Evolutionary conservation across 768 basidiomycete genomes (phyloP).

Genomic region (Panaeolus papilionaceus): DNA sequence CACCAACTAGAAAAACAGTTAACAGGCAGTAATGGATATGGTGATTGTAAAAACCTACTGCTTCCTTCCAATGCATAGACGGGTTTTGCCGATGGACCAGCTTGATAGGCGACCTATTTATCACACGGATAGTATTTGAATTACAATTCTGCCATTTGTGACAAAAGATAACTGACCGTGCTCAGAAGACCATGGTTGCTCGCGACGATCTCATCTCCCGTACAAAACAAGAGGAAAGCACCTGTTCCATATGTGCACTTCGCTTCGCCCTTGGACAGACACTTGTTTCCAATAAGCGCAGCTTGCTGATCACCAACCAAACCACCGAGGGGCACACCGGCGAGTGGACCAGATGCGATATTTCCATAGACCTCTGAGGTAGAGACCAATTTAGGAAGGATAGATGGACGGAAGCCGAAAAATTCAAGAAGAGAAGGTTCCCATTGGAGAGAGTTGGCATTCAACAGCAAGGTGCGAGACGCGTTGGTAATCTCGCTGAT

Average conservation of each 20-base stretch:
- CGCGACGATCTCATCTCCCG: constrained; percentile 84
- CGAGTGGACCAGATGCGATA: constrained; percentile 67
- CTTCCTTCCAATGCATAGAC: constrained; percentile 95
- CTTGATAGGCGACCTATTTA: constrained; percentile 80
- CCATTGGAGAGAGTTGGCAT: constrained; percentile 84
- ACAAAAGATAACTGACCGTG: constrained; percentile 58
- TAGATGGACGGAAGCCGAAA: constrained; percentile 78
- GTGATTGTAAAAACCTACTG: constrained; percentile 55
- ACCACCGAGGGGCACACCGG: constrained; percentile 86
- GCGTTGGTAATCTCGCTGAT: constrained; percentile 96
- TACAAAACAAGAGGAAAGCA: constrained; percentile 95
- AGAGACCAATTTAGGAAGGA: constrained; percentile 88
- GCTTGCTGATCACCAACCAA: constrained; percentile 99
- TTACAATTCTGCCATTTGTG: constrained; percentile 13
- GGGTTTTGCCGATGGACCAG: constrained; percentile 77
- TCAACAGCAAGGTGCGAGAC: constrained; percentile 92
- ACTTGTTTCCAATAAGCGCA: constrained; percentile 96
- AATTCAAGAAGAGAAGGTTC: constrained; percentile 83
- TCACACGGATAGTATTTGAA: constrained; percentile 31
- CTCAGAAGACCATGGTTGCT: constrained; percentile 89
- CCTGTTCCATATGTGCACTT: constrained; percentile 99
- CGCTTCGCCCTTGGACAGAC: constrained; percentile 87
- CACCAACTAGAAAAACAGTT: constrained; percentile 64
- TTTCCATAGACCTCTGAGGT: constrained; percentile 93
- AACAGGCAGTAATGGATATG: constrained; percentile 9